Base-by-base conservation (phyloP, 352 stramenopile species). In the Phytopythium delawarense region DNA sequence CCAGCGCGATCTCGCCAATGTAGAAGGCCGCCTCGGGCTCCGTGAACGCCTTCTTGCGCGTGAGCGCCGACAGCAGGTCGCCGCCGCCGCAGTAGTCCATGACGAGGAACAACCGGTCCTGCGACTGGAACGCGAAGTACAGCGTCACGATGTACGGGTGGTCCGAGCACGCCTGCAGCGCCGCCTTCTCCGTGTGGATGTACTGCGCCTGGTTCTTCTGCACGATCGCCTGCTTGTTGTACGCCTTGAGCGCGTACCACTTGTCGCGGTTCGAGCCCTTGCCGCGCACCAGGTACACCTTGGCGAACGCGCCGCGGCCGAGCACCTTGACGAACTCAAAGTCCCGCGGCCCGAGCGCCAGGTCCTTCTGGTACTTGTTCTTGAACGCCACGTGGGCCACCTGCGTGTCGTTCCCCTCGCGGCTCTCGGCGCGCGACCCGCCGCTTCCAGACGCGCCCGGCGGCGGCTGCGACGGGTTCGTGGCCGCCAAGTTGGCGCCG, bases 121-220 rank as follows among this genome's bases (percentile, higher is more conserved):
- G 70, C 16, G 82, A 91, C 71, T 95, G 86, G 72, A 95, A 95
- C 18, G 86, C 86, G 58, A 71, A 95, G 72, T 93, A 91, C 18
- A 95, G 61, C 5, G 77, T 89, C 60, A 95, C 86, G 58, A 95
- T 93, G 70, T 90, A 95, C 59, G 86, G 86, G 62, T 95, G 86
- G 66, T 95, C 86, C 32, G 81, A 90, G 60, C 82, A 94, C 15
- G 84, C 86, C 62, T 93, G 86, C 37, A 95, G 66, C 23, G 82
- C 81, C 50, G 80, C 81, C 62, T 92, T 92, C 65, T 95, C 86
- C 59, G 86, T 92, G 62, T 91, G 79, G 50, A 92, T 95, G 70
- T 95, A 92, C 72, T 92, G 82, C 30, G 82, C 86, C 62, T 93
- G 84, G 67, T 95, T 93, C 79, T 95, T 95, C 64, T 93, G 82